Conservation (phyloP, 148 eudicot species). For the Pouteria glomerata region DNA sequence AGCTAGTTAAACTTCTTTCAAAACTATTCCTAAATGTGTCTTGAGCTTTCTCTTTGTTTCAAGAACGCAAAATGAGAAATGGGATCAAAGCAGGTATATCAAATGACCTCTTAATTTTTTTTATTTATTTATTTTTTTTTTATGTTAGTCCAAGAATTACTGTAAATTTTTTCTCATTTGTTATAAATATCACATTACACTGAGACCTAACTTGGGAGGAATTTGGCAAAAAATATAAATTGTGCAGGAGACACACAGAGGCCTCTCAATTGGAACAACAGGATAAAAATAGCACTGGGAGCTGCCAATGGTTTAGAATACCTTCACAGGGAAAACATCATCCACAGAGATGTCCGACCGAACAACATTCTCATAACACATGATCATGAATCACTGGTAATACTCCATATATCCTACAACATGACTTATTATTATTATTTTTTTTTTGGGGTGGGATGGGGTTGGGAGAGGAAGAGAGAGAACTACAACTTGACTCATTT, state of each 20-base stretch:
- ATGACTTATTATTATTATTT: too few species aligned
- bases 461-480: too few species aligned
- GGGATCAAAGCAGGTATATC: too few species aligned
- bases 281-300: conserved; percentile 42
- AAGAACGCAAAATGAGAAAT: too few species aligned
- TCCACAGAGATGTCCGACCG: conserved; percentile 43
- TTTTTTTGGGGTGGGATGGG: too few species aligned
- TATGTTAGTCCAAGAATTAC: too few species aligned
- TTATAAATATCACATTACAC: not conserved
- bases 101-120: too few species aligned
- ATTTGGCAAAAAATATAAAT: not conserved
- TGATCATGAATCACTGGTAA: conserved; percentile 39
- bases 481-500: not conserved
- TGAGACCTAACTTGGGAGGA: not conserved
- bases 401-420: not conserved
- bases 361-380: conserved; percentile 42
- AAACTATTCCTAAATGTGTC: too few species aligned
- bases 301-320: conserved; percentile 38
- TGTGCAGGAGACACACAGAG: conserved; percentile 19
- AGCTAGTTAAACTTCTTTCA: too few species aligned
- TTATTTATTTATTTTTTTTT: not conserved
- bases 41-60: too few species aligned
- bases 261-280: conserved; percentile 35
- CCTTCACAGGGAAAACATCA: conserved; percentile 33
- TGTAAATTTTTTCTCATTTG: too few species aligned